phyloP scores from a whole-genome alignment of 805 yeast species.

The Candida rishiriensis region DNA sequence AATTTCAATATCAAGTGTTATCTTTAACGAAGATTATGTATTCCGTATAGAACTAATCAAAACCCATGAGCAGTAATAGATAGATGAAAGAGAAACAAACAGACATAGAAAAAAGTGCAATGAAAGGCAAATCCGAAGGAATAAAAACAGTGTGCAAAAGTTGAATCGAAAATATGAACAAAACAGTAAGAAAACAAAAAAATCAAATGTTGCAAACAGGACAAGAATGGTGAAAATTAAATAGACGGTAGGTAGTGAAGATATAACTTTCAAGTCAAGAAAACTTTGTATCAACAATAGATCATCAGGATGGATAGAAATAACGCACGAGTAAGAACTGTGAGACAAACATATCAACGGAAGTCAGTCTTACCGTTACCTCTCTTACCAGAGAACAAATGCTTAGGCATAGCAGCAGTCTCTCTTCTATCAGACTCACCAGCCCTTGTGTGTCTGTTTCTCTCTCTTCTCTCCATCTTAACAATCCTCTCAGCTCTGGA shows the following conservation, averaged over 20 bases:
- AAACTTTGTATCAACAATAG: background rate
- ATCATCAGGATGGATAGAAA: background rate
- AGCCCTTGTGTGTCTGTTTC: constrained; percentile 86
- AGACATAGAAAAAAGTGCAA: background rate
- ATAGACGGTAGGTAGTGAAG: background rate
- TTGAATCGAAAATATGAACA: background rate
- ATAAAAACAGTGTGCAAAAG: background rate
- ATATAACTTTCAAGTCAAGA: too few relatives aligned
- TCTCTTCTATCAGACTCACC: constrained; percentile 96
- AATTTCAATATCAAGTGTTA: too few relatives aligned
- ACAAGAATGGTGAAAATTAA: background rate
- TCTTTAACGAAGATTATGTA: too few relatives aligned
- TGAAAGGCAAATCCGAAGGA: background rate
- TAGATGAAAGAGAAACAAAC: background rate
- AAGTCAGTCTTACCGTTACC: constrained; percentile 90
- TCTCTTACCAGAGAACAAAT: constrained; percentile 93
- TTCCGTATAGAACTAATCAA: too few relatives aligned
- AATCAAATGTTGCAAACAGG: constrained; percentile 1
- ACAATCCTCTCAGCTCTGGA: constrained; percentile 82
- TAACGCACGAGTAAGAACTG: background rate
- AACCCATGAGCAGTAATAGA: too few relatives aligned
- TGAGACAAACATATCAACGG: constrained; percentile 44
- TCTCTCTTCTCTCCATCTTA: constrained; percentile 87
- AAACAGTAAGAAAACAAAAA: constrained; percentile 1
- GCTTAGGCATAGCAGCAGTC: constrained; percentile 84